Base-by-base conservation (phyloP, 257 asterid genomes). In the Ocimum tenuiflorum region DNA sequence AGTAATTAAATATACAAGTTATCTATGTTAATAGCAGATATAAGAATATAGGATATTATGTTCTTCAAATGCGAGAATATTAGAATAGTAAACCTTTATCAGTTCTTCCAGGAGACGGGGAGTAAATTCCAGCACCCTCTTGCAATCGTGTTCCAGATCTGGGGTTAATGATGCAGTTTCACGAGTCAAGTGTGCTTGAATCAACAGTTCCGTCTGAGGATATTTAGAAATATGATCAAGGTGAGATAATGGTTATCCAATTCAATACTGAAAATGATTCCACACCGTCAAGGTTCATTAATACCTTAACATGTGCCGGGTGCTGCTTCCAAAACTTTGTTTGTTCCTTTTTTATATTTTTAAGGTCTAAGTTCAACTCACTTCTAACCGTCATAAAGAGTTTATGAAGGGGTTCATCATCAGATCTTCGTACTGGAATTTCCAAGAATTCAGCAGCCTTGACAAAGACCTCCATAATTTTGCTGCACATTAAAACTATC, bases 31-130 rank as follows among this genome's bases (percentile, higher is more conserved):
- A n/a, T n/a, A n/a, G n/a, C n/a, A n/a, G n/a, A n/a, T n/a, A n/a
- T n/a, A n/a, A n/a, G n/a, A n/a, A n/a, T n/a, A n/a, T n/a, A n/a
- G n/a, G n/a, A n/a, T n/a, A n/a, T n/a, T n/a, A n/a, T n/a, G n/a
- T n/a, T n/a, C n/a, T n/a, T n/a, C n/a, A n/a, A n/a, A n/a, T n/a
- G n/a, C 35, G 10, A 49, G 47, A 13, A 13, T 69, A 27, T 13
- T 29, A 27, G 10, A 67, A 43, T 29, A 8, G 31, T 19, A n/a
- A 50, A 92, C 99, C 96, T 86, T 85, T 51, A 86, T 55, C 27
- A 92, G 87, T 81, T 88, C 99, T 75, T 89, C 97, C 15, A 92
- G 87, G 55, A 92, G 95, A 63, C 84, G 84, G 70, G 99, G 99
- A 0, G 91, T 57, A 56, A 84, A 45, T 77, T 82, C 94, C 20